Base-by-base conservation (phyloP, 75 land plant species). In the Selaginella tamariscina region DNA sequence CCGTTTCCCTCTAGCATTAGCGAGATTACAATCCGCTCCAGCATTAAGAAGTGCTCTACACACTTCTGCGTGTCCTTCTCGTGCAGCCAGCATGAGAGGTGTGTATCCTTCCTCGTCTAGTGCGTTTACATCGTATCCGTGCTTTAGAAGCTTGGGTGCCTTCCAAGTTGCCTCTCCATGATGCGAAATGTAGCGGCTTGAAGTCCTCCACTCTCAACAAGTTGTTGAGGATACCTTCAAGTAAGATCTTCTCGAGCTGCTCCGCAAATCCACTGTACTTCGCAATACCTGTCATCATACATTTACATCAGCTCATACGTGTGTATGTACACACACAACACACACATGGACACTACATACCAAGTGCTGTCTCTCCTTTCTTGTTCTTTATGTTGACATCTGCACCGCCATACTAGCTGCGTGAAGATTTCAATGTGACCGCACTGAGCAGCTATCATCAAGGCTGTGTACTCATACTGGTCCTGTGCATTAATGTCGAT, bases 51-150 rank as follows among this genome's bases (percentile, higher is more conserved):
- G 68, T 13, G 81, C 23, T 56, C 75, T 64, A 70, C 95, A 89
- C 15, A 82, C 72, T 26, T 73, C 57, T 0, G 70, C 81, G 65
- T 89, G 82, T 30, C 91, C 91, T 64, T 79, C 95, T 68, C 77
- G 82, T 26, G 91, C 96, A 18, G 88, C 83, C 1, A 82, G 73
- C 96, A 90, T 85, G 32, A 90, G 71, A 13, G 96, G 91, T 1
- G 88, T 90, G 78, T 85, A 83, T 0, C 78, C 91, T 49, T 83
- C 84, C 21, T 76, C 75, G 33, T 90, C 88, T 0, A 69, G 66
- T 23, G 59, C 33, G 66, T 90, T 87, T 27, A 90, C 86, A 27
- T 78, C 82, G 64, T 77, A 77, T 15, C 86, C 87, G 24, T 72
- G 69, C 23, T 78, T 77, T 29, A 90, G 60, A 28, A 87, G 73